Conservation (phyloP, 2,329 filamentous ascomycete species). For the Cladophialophora psammophila region DNA sequence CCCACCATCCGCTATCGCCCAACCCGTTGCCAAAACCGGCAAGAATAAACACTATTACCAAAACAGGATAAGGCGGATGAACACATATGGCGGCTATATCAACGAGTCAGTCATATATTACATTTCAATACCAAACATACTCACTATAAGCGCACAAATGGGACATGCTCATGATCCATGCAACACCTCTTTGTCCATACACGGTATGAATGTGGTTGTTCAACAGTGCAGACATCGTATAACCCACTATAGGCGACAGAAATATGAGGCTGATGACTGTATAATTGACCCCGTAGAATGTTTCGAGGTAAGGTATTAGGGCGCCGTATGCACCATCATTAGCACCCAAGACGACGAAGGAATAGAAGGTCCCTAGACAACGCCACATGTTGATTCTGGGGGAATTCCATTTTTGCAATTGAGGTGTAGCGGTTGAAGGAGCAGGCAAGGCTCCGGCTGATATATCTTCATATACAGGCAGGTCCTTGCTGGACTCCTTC, state of each 20-base stretch:
- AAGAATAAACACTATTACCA: conserved; percentile 70
- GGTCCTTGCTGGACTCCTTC: conserved; percentile 7
- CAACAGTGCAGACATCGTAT: conserved; percentile 53
- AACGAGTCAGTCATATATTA: conserved; percentile 9
- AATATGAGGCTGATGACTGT: conserved; percentile 58
- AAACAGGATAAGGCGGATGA: conserved; percentile 73
- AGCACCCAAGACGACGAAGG: conserved; percentile 63
- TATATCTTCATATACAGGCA: conserved; percentile 17
- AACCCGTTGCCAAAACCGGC: conserved; percentile 76
- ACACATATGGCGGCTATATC: conserved; percentile 62
- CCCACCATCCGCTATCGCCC: conserved; percentile 63
- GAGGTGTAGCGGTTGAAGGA: conserved; percentile 53
- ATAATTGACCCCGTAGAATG: conserved; percentile 54
- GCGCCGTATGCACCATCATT: conserved; percentile 65
- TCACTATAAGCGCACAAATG: conserved; percentile 68
- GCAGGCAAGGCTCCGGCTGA: conserved; percentile 49
- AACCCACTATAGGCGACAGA: conserved; percentile 57
- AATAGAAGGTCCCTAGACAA: conserved; percentile 66
- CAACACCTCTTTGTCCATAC: conserved; percentile 73
- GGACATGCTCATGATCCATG: conserved; percentile 66
- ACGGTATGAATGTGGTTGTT: conserved; percentile 53
- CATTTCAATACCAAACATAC: neutral
- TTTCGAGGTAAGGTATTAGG: conserved; percentile 52
- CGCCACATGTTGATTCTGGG: conserved; percentile 66
- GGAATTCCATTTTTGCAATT: conserved; percentile 69